Conservation (phyloP, 768 basidiomycete species). For the Leucosporidium scottii region DNA sequence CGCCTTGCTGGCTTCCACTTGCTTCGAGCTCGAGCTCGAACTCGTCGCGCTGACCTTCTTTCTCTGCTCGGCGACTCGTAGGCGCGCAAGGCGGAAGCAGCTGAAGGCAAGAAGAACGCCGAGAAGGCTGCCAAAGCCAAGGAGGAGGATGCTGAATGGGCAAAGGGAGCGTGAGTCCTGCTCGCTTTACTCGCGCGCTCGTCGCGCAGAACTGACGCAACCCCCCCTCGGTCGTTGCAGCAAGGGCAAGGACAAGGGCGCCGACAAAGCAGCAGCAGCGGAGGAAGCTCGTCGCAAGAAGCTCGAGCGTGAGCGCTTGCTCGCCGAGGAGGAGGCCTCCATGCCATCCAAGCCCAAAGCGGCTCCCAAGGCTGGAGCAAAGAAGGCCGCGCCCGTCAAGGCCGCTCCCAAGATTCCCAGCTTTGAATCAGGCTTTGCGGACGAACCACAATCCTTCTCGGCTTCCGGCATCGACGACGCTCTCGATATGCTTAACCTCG, state of each 20-base stretch:
- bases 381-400: constrained; percentile 38
- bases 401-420: constrained; percentile 31
- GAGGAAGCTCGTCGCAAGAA: constrained; percentile 5
- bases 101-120: constrained; percentile 4
- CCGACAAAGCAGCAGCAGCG: constrained; percentile 13
- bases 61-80: background rate
- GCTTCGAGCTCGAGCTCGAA: background rate
- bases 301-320: constrained; percentile 25
- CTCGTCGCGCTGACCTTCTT: background rate
- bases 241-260: constrained; percentile 24
- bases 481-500: constrained; percentile 45
- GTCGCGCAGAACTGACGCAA: background rate
- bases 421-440: constrained; percentile 23
- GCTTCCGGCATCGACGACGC: constrained; percentile 36
- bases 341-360: constrained; percentile 22
- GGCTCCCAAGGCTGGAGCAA: constrained; percentile 37
- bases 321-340: constrained; percentile 37
- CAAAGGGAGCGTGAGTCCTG: constrained; percentile 29
- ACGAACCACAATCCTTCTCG: constrained; percentile 21
- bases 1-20: too few species aligned
- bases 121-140: background rate
- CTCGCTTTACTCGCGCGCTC: background rate
- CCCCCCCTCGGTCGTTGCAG: background rate
- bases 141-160: constrained; percentile 35
- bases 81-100: constrained; percentile 3